Conservation (phyloP, 2,329 filamentous ascomycete genomes). For the Penicillium sp. region DNA sequence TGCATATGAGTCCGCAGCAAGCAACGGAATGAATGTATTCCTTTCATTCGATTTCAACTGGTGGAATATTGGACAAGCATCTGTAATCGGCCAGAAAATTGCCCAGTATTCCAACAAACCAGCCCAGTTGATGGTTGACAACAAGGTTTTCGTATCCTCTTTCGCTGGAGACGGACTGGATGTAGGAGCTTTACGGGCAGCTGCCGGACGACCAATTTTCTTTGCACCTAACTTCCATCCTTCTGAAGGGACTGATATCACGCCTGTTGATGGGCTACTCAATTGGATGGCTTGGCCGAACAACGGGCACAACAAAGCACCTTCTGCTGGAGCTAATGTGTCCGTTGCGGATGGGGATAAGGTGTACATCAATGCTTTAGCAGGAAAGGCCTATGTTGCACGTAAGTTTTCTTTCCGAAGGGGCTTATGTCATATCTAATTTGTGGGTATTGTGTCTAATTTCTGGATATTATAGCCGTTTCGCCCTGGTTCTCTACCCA, state of each 20-base stretch:
- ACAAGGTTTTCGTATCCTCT: conserved; percentile 54
- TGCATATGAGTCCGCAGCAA: conserved; percentile 51
- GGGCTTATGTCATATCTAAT: neutral
- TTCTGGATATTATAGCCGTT: conserved; percentile 55
- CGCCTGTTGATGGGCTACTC: conserved; percentile 42
- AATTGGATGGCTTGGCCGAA: conserved; percentile 49
- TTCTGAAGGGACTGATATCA: conserved; percentile 36
- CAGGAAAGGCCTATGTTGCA: conserved; percentile 51
- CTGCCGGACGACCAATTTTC: conserved; percentile 47
- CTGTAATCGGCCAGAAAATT: conserved; percentile 48
- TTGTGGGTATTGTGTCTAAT: neutral
- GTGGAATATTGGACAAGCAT: conserved; percentile 42
- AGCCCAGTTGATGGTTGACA: conserved; percentile 52
- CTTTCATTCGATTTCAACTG: conserved; percentile 60
- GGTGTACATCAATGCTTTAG: conserved; percentile 35
- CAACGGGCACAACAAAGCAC: conserved; percentile 52
- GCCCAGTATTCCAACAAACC: conserved; percentile 46
- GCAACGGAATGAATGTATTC: conserved; percentile 53
- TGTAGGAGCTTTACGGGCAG: conserved; percentile 41
- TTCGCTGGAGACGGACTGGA: conserved; percentile 53
- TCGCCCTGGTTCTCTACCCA: conserved; percentile 61
- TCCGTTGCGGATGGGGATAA: conserved; percentile 45
- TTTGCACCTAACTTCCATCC: conserved; percentile 55
- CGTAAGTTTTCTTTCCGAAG: conserved; percentile 39
- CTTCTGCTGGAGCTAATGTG: conserved; percentile 41